Percentiles rank a stretch among this genome's conserved stretches.
Conservation (phyloP, 331 rosid genomes). For the Malus hybrid region DNA sequence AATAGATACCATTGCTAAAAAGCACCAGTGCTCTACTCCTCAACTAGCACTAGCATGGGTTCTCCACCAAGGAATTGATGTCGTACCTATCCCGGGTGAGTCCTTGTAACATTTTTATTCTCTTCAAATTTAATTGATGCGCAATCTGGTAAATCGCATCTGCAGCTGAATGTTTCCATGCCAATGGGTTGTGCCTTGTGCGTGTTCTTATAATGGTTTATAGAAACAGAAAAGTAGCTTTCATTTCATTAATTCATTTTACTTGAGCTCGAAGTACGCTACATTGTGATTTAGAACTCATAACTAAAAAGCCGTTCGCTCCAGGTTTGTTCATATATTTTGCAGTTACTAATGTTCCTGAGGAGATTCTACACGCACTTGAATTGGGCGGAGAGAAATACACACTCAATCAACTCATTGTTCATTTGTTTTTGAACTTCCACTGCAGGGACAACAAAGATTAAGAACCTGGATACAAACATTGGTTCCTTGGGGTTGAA, state of each 20-base stretch:
- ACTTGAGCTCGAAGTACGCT: too few species aligned
- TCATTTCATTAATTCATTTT: too few species aligned
- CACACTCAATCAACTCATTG: not conserved
- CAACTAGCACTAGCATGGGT: conserved; percentile 43
- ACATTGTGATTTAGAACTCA: too few species aligned
- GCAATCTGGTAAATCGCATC: not conserved
- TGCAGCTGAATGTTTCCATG: too few species aligned
- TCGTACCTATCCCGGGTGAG: conserved; percentile 57
- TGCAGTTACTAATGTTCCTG: too few species aligned
- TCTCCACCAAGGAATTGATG: conserved; percentile 46
- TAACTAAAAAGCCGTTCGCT: too few species aligned
- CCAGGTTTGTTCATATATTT: too few species aligned
- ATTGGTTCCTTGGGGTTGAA: conserved; percentile 28
- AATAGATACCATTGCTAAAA: conserved; percentile 26
- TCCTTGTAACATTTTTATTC: not conserved
- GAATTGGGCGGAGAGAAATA: too few species aligned
- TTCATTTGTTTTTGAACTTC: not conserved
- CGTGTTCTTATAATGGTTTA: too few species aligned
- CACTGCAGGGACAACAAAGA: conserved; percentile 41
- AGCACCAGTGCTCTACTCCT: conserved; percentile 27
- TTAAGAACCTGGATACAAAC: conserved; percentile 33
- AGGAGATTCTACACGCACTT: too few species aligned
- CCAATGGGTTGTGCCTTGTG: too few species aligned
- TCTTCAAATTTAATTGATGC: not conserved
- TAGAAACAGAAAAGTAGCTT: too few species aligned